Base-by-base conservation (phyloP, 108 stramenopile species). In the Stephanodiscus minutulus region DNA sequence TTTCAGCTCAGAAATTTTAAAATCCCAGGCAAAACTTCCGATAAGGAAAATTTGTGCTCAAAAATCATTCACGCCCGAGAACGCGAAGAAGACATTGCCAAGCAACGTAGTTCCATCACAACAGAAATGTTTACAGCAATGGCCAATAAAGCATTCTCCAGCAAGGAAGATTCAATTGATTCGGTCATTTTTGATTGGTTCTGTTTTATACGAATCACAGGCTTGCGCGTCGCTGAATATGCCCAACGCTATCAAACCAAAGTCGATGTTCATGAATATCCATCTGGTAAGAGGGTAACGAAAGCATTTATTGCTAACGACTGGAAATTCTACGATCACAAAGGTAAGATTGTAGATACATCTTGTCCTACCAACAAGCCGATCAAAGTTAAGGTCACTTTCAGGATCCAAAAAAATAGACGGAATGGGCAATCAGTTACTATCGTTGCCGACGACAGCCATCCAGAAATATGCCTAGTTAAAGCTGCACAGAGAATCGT, bases 391-490 rank as follows among this genome's bases (percentile, higher is more conserved):
- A 44, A 20, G 33, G 1, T 58, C 13, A 43, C 33, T 2, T 68
- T 35, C 35, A 24, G 24, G 12, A 58, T 68, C 37, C 68, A 68
- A 25, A 68, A 68, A 28, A 68, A 68, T 49, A 68, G 56, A 25
- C 55, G 27, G 5, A 68, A 68, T 43, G 41, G 68, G 15, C 55
- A 68, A 44, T 22, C n/a, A 4, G 21, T 41, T 10, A 58, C 39
- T 7, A 53, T 57, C 56, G 10, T 35, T 20, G 10, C 11, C 3
- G 41, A 68, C 28, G 9, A 56, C 3, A 17, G 17, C 6, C 36
- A 43, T 44, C 39, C 48, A 3, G 24, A 25, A 17, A 56, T 68
- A 1, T 68, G 55, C 44, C 36, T 29, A n/a, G 68, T 68, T 5
- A 15, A 27, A 22, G 55, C 55, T 28, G 35, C 41, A 33, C 27